A percentile compares a stretch with the other conserved stretches of the same genome.
Evolutionary conservation across 139 green algal genomes (phyloP).

Genomic region (Trebouxia sp.): DNA sequence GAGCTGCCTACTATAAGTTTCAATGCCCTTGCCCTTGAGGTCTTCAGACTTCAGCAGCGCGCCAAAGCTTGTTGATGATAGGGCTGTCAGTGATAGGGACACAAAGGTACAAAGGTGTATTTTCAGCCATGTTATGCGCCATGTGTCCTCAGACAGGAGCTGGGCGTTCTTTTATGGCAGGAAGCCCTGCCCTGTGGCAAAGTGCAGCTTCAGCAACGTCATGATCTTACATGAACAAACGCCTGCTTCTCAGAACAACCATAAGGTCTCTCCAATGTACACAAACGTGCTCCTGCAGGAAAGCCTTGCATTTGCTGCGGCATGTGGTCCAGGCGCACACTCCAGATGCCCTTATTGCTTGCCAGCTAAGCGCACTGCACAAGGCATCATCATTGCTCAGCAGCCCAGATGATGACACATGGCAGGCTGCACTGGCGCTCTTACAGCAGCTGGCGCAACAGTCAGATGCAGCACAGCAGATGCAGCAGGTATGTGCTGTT

Average conservation of each 20-base stretch:
- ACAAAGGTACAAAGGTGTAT: too few species aligned
- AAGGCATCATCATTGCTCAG: slow-evolving; percentile 17
- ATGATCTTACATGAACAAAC: too few species aligned
- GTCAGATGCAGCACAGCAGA: neutral
- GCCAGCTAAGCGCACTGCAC: neutral
- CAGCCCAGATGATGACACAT: slow-evolving; percentile 43
- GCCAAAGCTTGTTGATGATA: slow-evolving; percentile 5
- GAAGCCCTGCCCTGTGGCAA: too few species aligned
- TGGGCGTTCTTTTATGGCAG: too few species aligned
- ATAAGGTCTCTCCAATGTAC: too few species aligned
- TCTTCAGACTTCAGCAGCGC: slow-evolving; percentile 35
- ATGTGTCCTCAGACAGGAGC: too few species aligned
- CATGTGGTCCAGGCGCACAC: slow-evolving; percentile 42
- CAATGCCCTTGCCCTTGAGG: too few species aligned
- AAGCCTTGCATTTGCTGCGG: slow-evolving; percentile 60
- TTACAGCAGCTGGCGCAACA: slow-evolving; percentile 41
- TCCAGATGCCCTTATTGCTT: slow-evolving; percentile 28
- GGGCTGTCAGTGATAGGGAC: slow-evolving; percentile 36
- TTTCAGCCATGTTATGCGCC: too few species aligned
- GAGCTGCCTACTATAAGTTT: slow-evolving; percentile 32
- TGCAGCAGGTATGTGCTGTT: neutral
- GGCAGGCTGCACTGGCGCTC: slow-evolving; percentile 44
- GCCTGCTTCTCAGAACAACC: too few species aligned
- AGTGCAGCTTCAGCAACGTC: too few species aligned
- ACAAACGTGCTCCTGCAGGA: slow-evolving; percentile 41